Conservation (phyloP, 164 flowering plant species). For the Dillenia suffruticosa region DNA sequence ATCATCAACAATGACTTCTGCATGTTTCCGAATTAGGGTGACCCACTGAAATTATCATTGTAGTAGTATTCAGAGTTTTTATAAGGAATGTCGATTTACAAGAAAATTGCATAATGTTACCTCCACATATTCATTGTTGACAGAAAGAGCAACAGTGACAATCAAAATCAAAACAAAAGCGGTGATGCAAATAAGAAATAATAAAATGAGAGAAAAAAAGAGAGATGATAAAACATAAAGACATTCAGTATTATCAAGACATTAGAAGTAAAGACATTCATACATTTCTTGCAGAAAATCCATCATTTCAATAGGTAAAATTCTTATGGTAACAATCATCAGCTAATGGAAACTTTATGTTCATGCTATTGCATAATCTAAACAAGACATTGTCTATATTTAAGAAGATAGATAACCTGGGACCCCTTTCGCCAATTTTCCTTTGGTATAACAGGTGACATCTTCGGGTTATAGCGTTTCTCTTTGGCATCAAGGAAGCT, state of each 20-base stretch:
- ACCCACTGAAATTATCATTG: conserved; percentile 68
- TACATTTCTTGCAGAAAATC: too few species aligned
- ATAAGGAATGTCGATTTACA: too few species aligned
- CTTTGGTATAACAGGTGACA: conserved; percentile 77
- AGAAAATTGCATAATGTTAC: too few species aligned
- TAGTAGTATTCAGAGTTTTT: too few species aligned
- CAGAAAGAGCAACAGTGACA: neutral
- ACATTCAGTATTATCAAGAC: neutral
- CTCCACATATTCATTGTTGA: too few species aligned
- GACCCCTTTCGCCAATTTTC: conserved; percentile 94
- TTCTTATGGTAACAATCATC: too few species aligned
- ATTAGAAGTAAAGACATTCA: neutral
- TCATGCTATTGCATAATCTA: too few species aligned
- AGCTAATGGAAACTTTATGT: too few species aligned
- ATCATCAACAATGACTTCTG: conserved; percentile 72
- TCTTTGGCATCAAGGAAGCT: conserved; percentile 75
- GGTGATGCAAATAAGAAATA: too few species aligned
- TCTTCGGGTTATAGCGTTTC: conserved; percentile 74
- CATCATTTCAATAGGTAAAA: too few species aligned
- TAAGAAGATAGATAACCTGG: conserved; percentile 48
- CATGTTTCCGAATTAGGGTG: conserved; percentile 64
- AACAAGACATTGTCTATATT: too few species aligned
- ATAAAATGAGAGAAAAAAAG: neutral
- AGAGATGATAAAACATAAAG: neutral
- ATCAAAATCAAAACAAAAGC: neutral